Evolutionary conservation across 768 basidiomycete species (phyloP).

Genomic region (Jaapia argillacea): DNA sequence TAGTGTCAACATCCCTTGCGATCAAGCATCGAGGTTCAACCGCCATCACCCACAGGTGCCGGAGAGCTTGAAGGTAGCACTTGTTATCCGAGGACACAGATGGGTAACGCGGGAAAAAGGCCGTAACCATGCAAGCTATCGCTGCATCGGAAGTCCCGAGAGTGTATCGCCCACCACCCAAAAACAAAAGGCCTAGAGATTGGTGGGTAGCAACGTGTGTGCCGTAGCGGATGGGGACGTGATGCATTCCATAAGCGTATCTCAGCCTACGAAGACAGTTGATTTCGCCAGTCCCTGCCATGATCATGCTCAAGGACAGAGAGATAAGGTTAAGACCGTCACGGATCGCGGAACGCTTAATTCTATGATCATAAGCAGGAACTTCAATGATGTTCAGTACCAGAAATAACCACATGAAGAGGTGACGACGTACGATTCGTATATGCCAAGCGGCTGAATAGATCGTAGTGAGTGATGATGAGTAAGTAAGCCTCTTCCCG

Average conservation of each 20-base stretch:
- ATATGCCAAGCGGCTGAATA: slow-evolving; percentile 63
- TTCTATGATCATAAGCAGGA: slow-evolving; percentile 75
- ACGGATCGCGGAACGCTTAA: slow-evolving; percentile 78
- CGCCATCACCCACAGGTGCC: slow-evolving; percentile 94
- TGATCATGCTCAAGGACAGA: slow-evolving; percentile 81
- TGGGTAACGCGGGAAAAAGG: slow-evolving; percentile 89
- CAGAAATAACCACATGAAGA: slow-evolving; percentile 1
- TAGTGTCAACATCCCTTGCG: slow-evolving; percentile 86
- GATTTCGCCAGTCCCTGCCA: slow-evolving; percentile 96
- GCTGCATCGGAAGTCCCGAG: slow-evolving; percentile 88
- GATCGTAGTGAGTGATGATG: slow-evolving; percentile 74
- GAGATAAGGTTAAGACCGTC: slow-evolving; percentile 86
- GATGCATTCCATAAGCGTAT: slow-evolving; percentile 83
- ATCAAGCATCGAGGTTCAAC: slow-evolving; percentile 90
- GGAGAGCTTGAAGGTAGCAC: slow-evolving; percentile 82
- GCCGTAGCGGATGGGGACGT: slow-evolving; percentile 68
- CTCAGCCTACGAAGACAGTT: slow-evolving; percentile 80
- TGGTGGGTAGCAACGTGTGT: slow-evolving; percentile 86
- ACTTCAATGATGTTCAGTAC: slow-evolving; percentile 29
- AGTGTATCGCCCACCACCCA: slow-evolving; percentile 88
- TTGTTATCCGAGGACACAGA: slow-evolving; percentile 78
- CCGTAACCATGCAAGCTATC: slow-evolving; percentile 79
- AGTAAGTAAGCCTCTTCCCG: slow-evolving; percentile 80
- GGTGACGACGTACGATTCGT: slow-evolving; percentile 42
- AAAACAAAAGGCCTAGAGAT: slow-evolving; percentile 84